phyloP scores from a whole-genome alignment of 2,329 filamentous ascomycete genomes.

The Aspergillus sp. region DNA sequence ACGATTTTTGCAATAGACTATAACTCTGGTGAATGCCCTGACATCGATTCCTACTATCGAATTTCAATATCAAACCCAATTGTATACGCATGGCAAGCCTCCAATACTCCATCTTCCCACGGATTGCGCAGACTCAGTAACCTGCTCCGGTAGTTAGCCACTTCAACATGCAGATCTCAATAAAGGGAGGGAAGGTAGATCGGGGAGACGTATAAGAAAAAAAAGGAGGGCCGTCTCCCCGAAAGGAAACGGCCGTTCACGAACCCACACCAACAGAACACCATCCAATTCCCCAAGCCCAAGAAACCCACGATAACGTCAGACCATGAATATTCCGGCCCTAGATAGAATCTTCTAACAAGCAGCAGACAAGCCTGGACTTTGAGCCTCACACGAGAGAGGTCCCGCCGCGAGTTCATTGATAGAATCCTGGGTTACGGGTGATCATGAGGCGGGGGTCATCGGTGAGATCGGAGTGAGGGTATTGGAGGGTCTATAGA shows the following conservation, averaged over 20 bases:
- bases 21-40: no score
- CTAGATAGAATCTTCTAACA: neutral
- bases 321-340: conserved; percentile 1
- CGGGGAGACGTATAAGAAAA: conserved; percentile 15
- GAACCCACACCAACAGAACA: neutral
- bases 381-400: conserved; percentile 15
- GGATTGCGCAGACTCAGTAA: neutral
- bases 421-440: neutral
- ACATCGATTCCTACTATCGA: no score
- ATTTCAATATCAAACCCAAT: neutral
- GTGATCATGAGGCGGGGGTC: neutral
- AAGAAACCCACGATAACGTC: neutral
- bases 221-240: conserved; percentile 8
- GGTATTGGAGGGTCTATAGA: neutral
- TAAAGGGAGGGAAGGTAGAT: neutral
- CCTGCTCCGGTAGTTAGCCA: conserved; percentile 12
- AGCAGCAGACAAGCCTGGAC: conserved; percentile 16
- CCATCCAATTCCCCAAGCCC: neutral
- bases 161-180: neutral
- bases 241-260: conserved; percentile 12
- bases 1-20: no score
- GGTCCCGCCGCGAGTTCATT: conserved; percentile 5
- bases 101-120: neutral
- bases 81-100: no score
- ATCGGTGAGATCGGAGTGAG: neutral